These are phyloP conservation scores for Isochrysis galbana DNA, from an alignment of 78 protist genomes.

Conservation along the genomic window DNA sequence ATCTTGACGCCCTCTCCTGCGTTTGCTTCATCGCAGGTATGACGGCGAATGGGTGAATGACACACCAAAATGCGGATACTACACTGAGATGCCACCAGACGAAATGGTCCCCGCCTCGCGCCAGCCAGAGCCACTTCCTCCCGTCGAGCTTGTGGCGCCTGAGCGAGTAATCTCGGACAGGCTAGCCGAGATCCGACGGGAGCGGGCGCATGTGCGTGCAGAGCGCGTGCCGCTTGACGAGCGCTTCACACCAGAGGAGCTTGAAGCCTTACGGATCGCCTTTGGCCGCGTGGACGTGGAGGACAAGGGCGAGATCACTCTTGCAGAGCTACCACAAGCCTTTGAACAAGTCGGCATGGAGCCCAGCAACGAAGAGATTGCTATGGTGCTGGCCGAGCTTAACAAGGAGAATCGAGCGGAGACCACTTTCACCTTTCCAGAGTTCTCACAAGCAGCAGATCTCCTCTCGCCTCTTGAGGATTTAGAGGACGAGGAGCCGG, in stretches of 20 bases:
- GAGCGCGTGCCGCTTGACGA: background rate
- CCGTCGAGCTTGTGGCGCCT: background rate
- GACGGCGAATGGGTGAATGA: constrained; percentile 32
- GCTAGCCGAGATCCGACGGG: background rate
- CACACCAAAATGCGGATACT: background rate
- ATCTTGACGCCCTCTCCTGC: no score
- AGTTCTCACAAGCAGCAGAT: background rate
- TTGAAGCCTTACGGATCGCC: background rate
- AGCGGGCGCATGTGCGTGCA: constrained; percentile 3
- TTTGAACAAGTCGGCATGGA: background rate
- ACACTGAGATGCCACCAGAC: constrained; percentile 4
- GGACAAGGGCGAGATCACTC: background rate
- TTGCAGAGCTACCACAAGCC: background rate
- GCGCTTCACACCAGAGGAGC: constrained; percentile 5
- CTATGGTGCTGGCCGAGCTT: background rate
- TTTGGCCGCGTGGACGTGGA: background rate
- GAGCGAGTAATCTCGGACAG: background rate
- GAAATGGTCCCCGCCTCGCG: background rate
- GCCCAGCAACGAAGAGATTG: background rate
- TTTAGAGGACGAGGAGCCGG: no score
- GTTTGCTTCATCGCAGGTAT: no score
- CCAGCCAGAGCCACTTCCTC: background rate
- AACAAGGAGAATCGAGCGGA: no score
- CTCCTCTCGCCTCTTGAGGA: constrained; percentile 13
- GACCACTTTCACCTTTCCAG: background rate